phyloP scores from a whole-genome alignment of 2,329 filamentous ascomycete genomes.

The Helminthosporium solani region DNA sequence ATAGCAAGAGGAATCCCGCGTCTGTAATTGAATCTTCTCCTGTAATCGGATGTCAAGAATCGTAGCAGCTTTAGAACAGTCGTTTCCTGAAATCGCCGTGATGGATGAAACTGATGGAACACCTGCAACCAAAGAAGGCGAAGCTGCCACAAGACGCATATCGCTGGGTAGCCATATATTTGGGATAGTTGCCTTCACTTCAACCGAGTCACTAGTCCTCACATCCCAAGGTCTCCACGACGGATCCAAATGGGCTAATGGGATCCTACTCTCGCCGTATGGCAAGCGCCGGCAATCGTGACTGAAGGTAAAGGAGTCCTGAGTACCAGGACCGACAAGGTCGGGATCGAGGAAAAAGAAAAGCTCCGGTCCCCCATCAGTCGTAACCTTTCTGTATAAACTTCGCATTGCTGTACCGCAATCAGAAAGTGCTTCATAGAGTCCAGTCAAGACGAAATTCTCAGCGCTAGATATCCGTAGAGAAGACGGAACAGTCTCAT shows the following conservation, averaged over 20 bases:
- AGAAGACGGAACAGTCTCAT: constrained; percentile 47
- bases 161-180: constrained; percentile 14
- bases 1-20: constrained; percentile 16
- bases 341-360: constrained; percentile 62
- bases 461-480: not conserved
- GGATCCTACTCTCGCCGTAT: constrained; percentile 49
- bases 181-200: constrained; percentile 7
- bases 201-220: not conserved
- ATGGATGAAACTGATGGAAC: constrained; percentile 2
- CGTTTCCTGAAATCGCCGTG: not conserved
- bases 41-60: constrained; percentile 23
- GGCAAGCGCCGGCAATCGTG: constrained; percentile 48
- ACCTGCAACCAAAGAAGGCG: constrained; percentile 4
- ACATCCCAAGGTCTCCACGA: constrained; percentile 34
- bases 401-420: constrained; percentile 60
- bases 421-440: constrained; percentile 53
- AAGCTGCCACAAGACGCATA: constrained; percentile 6
- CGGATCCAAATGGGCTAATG: constrained; percentile 49
- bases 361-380: constrained; percentile 37
- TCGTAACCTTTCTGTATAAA: constrained; percentile 52
- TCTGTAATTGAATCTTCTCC: constrained; percentile 1
- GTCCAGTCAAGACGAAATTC: constrained; percentile 45
- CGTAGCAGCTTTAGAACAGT: constrained; percentile 21
- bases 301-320: constrained; percentile 61
- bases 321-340: constrained; percentile 46